Evolutionary conservation across 192 early-diverging fungal species (phyloP), one percentile per base, ranked within the genome.

Genomic region (Coemansia aciculifera): DNA sequence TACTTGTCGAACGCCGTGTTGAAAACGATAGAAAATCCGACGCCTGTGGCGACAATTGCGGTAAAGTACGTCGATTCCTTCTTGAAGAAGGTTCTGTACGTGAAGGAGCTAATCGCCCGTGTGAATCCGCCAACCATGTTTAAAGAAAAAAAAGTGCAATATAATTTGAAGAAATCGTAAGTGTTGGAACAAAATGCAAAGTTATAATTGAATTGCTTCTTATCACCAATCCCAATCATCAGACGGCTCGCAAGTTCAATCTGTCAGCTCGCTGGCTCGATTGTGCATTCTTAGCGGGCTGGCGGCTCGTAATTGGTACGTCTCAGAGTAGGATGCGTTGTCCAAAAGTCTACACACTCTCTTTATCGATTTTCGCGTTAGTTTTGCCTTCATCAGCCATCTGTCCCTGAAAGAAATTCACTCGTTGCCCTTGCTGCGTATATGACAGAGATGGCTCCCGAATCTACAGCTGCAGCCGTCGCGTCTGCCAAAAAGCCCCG

Each of bases 1-100:
- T 78, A 83, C 52, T 60, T 72, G 61, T 83, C 81, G 24, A 83
- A 68, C 46, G 63, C 46, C 12, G 76, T 72, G 70, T 83, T 78
- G 73, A 83, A 83, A 40, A 52, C 49, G 34, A 83, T 64, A 36
- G 76, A 71, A 43, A 83, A 78, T 0, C 56, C 69, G 29, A 83
- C 69, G 48, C 75, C 81, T 9, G 69, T 46, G 19, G 61, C 76
- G 46, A 78, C 72, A 37, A 83, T 63, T 23, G 72, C 71, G 36
- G 76, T 69, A 67, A 83, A 83, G 69, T 83, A 83, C n/a, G 73
- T 70, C 46, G 81, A 83, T 62, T 83, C 81, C 72, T 75, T 77
- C 65, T 83, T 83, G 66, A 83, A 83, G 60, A 83, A 75, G 66
- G 37, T 83, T 44, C 73, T 64, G 69, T 83, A 83, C 8, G 64